A percentile compares a stretch with the other conserved stretches of the same genome.
Evolutionary conservation across 2,329 filamentous ascomycete species (phyloP).

Genomic region (Zasmidium angulare): DNA sequence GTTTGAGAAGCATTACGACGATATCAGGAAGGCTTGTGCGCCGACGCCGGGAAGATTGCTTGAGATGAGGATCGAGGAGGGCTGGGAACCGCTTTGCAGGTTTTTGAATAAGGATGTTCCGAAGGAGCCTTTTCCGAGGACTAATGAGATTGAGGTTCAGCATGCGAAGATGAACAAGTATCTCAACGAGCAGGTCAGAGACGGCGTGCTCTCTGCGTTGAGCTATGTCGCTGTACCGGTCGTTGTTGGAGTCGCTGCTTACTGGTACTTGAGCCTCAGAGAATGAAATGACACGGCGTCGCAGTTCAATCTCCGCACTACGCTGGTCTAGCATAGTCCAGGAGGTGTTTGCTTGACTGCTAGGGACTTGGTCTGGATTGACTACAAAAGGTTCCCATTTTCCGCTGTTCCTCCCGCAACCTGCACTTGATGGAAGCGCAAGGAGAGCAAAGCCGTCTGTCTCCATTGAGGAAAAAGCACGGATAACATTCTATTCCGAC

Average conservation of each 20-base stretch:
- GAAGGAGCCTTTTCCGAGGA: slow-evolving; percentile 1
- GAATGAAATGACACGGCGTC: too few species aligned
- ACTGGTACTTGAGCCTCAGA: background rate
- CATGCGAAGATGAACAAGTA: background rate
- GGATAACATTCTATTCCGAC: slow-evolving; percentile 17
- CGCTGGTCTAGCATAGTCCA: too few species aligned
- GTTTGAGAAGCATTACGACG: background rate
- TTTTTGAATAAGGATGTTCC: slow-evolving; percentile 3
- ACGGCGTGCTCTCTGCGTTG: background rate
- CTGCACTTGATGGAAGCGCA: too few species aligned
- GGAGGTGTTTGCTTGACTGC: too few species aligned
- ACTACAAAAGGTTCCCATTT: too few species aligned
- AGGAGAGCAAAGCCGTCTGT: too few species aligned
- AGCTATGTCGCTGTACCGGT: background rate
- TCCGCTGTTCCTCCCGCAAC: too few species aligned
- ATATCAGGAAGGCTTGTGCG: background rate
- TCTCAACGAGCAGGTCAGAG: background rate
- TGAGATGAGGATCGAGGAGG: slow-evolving; percentile 8
- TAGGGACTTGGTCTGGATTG: too few species aligned
- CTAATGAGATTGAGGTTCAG: background rate
- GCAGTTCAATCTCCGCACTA: too few species aligned
- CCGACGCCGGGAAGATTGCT: background rate
- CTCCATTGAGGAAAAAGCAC: slow-evolving; percentile 15
- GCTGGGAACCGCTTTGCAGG: slow-evolving; percentile 6
- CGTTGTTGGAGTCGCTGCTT: background rate